These are phyloP conservation scores for Entomortierella beljakovae DNA, from an alignment of 192 early-diverging fungal species.

Conservation along the genomic window DNA sequence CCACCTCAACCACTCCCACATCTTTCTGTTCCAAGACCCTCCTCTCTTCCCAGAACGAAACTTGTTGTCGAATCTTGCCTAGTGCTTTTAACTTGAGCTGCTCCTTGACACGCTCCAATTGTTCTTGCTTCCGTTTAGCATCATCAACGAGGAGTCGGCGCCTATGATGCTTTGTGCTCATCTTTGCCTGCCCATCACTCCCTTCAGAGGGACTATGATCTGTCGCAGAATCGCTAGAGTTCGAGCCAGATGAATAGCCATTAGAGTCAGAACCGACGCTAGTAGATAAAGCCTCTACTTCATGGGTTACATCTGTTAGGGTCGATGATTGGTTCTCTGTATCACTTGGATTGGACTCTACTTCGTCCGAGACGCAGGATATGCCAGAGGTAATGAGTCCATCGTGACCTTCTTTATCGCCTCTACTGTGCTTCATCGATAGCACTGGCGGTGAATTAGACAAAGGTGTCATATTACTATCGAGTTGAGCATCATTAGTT, in stretches of 20 bases:
- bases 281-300: too few species aligned
- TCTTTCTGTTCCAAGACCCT: constrained; percentile 46
- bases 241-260: background rate
- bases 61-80: constrained; percentile 37
- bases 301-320: too few species aligned
- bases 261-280: background rate
- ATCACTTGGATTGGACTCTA: too few species aligned
- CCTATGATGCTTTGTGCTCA: background rate
- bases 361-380: too few species aligned
- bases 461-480: too few species aligned
- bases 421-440: too few species aligned
- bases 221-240: background rate
- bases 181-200: background rate
- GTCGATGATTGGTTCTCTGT: too few species aligned
- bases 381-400: too few species aligned
- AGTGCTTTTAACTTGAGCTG: constrained; percentile 15
- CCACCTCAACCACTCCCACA: constrained; percentile 21
- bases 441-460: too few species aligned
- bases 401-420: too few species aligned
- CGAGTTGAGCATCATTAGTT: too few species aligned
- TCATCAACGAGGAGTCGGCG: constrained; percentile 34
- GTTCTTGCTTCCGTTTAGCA: constrained; percentile 43
- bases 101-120: constrained; percentile 36
- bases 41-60: constrained; percentile 42
- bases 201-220: background rate